phyloP scores from a whole-genome alignment of 2,329 filamentous ascomycete genomes.

The Aspergillus tanneri region DNA sequence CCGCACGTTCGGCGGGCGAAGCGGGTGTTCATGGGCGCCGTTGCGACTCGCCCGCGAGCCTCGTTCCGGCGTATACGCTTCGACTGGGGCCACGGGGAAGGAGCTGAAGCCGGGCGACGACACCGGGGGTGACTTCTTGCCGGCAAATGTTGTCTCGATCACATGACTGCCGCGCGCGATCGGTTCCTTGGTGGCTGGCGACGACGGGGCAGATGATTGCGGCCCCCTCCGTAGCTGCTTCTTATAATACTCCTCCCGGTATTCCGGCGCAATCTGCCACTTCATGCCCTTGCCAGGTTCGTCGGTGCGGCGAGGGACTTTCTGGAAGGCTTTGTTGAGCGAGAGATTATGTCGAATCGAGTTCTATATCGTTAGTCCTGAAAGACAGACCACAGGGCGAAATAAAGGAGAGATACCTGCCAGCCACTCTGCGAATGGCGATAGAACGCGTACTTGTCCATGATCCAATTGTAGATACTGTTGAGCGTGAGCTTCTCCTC shows the following conservation, averaged over 20 bases:
- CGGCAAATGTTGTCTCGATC: slow-evolving; percentile 42
- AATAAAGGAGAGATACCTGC: slow-evolving; percentile 63
- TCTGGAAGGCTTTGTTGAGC: slow-evolving; percentile 90
- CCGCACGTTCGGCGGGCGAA: slow-evolving; percentile 33
- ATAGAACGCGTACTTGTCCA: slow-evolving; percentile 88
- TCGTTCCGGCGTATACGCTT: slow-evolving; percentile 50
- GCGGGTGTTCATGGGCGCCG: slow-evolving; percentile 29
- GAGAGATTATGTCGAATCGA: slow-evolving; percentile 96
- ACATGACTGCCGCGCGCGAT: slow-evolving; percentile 39
- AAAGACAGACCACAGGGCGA: neutral
- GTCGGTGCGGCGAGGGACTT: slow-evolving; percentile 86
- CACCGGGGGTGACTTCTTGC: slow-evolving; percentile 40
- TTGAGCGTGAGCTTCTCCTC: slow-evolving; percentile 88
- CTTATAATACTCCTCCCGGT: slow-evolving; percentile 82
- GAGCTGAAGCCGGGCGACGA: slow-evolving; percentile 44
- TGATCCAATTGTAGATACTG: slow-evolving; percentile 94
- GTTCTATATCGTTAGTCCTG: slow-evolving; percentile 57
- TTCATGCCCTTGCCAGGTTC: slow-evolving; percentile 99
- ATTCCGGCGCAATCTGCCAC: slow-evolving; percentile 87
- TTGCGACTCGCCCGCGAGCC: slow-evolving; percentile 39
- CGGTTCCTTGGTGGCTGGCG: slow-evolving; percentile 46
- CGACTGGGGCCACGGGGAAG: slow-evolving; percentile 43
- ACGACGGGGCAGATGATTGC: slow-evolving; percentile 48
- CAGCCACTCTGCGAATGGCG: slow-evolving; percentile 81
- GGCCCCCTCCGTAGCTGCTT: slow-evolving; percentile 53